Percentiles rank a stretch among this genome's conserved stretches.
phyloP scores from a whole-genome alignment of 345 rosid genomes.

The Aurinia saxatilis region DNA sequence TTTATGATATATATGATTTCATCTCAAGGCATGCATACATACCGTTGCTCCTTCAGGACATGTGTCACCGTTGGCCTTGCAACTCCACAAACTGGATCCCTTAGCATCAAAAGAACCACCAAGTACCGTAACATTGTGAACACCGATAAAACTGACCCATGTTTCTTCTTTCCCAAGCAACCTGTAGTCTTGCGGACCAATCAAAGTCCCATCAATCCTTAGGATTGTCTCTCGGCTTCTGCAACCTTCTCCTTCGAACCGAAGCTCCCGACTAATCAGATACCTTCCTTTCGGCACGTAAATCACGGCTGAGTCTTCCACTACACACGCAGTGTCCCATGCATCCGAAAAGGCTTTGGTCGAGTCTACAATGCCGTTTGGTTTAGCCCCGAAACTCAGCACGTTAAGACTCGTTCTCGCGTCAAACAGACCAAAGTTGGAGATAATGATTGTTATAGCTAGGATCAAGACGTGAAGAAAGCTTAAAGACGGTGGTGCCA shows the following conservation, averaged over 20 bases:
- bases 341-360: constrained; percentile 36
- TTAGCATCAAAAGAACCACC: constrained; percentile 55
- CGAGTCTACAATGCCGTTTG: constrained; percentile 35
- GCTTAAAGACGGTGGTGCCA: constrained; percentile 11
- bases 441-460: neutral
- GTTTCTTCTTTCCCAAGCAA: constrained; percentile 29
- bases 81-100: constrained; percentile 50
- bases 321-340: constrained; percentile 43
- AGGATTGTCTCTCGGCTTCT: constrained; percentile 33
- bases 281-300: constrained; percentile 44
- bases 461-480: neutral
- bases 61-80: constrained; percentile 29
- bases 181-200: constrained; percentile 40
- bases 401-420: constrained; percentile 34
- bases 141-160: constrained; percentile 47
- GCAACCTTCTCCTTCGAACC: constrained; percentile 38
- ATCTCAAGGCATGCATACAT: too few relatives aligned
- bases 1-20: too few relatives aligned
- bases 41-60: constrained; percentile 53
- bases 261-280: constrained; percentile 29
- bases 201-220: constrained; percentile 39
- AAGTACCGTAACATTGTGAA: constrained; percentile 36
- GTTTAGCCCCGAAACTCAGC: constrained; percentile 37
- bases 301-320: constrained; percentile 13
- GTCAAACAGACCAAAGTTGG: neutral